Base-by-base conservation (phyloP, 2,329 filamentous ascomycete genomes). In the Aspergillus persii region DNA sequence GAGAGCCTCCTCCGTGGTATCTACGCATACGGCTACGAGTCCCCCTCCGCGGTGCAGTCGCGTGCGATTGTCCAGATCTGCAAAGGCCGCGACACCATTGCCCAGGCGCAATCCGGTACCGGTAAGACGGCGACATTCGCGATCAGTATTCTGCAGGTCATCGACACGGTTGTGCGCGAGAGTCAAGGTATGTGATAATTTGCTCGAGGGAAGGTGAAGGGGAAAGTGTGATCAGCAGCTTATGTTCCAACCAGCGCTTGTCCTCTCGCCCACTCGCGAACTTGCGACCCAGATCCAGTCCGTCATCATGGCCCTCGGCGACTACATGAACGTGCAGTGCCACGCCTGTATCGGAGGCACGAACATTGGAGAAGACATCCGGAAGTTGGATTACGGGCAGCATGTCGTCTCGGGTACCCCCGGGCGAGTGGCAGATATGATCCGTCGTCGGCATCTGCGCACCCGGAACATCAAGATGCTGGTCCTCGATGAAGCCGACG, bases 311-410 rank as follows among this genome's bases (percentile, higher is more conserved):
- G 95, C 95, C n/a, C 86, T 99, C n/a, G 95, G 95, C 66, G 95
- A 99, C 79, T 99, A 97, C 83, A 98, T 99, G 95, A 97, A 97
- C 74, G 92, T 99, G 3, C 93, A 99, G 79, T 99, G 95, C 80
- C 95, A 99, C 72, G 94, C 95, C 60, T 99, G 95, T 79, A 98
- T 99, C 71, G 95, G 95, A 67, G 95, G 95, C 61, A 99, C 95
- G 67, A 98, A 96, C 73, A 93, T 99, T 41, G 92, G 95, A 69
- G 95, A 98, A 75, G 95, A 99, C 74, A 99, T 99, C 69, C 89
- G 91, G 76, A 96, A 96, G 80, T 90, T 99, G 62, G 92, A 98
- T 76, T 95, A 98, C 71, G 95, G 95, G 64, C 95, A 96, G 77
- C 95, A 99, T 74, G 94, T 99, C 62, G 95, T 99, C 39, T 96